Base-by-base conservation (phyloP, 2,329 filamentous ascomycete species). In the Microdochium paspali region DNA sequence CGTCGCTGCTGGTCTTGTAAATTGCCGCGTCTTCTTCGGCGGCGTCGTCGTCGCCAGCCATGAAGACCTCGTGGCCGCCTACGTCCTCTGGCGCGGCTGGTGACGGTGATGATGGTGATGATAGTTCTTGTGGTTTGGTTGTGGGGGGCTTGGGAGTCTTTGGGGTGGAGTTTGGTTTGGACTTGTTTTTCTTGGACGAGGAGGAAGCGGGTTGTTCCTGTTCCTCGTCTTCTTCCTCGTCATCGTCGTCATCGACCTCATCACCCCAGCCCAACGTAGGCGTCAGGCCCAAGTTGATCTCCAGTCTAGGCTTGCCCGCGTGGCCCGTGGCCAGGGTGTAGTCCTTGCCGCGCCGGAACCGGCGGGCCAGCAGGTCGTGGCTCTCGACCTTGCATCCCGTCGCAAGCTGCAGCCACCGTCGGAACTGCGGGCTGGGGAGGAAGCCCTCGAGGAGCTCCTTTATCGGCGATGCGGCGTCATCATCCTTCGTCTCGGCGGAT, bases 291-390 rank as follows among this genome's bases (percentile, higher is more conserved):
- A 98, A 74, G 49, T 89, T 94, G 46, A 96, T 77, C 64, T 98
- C 93, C 3, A 98, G 71, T 44, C 89, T 84, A 12, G 89, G 79
- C 56, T 88, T 78, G 47, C 81, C 81, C 30, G 80, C 84, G 61
- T 95, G 89, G 21, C 86, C 84, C 20, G 87, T 95, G 2, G 93
- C 93, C 20, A 98, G 79, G 2, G 91, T 95, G 63, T 98, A 98
- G 67, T 98, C 93, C 52, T 83, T 69, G 5, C 93, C 89, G 44
- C 81, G 81, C 9, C 93, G 82, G 73, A 98, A 98, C 28, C 90
- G 81, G 21, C 93, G 82, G 0, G 87, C 88, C n/a, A 94, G 67
- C 45, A 94, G 67, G 59, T 94, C 85, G 57, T 84, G 81, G 59
- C 80, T 85, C 51, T 84, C 79, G 13, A 97, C 69, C 1, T 73